phyloP scores from a whole-genome alignment of 2,329 filamentous ascomycete species.

The Sarocladium oryzae region DNA sequence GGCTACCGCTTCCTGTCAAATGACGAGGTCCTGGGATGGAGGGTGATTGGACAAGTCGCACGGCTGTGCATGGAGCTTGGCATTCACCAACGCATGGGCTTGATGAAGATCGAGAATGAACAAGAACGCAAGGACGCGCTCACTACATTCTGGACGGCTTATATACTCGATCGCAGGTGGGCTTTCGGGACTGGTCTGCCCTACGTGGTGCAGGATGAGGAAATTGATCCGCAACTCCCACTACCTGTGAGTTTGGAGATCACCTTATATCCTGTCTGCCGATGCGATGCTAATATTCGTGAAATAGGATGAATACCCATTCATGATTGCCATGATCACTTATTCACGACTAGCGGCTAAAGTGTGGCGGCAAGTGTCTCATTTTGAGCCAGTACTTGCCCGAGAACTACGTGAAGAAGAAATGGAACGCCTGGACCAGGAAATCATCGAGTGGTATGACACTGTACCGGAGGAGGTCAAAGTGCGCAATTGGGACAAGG shows the following conservation, averaged over 20 bases:
- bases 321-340: conserved; percentile 75
- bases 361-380: conserved; percentile 76
- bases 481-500: conserved; percentile 53
- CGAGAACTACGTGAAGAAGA: conserved; percentile 64
- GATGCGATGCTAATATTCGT: conserved; percentile 14
- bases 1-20: conserved; percentile 79
- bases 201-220: conserved; percentile 76
- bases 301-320: conserved; percentile 51
- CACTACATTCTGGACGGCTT: conserved; percentile 79
- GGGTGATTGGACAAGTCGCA: conserved; percentile 76
- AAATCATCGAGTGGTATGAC: conserved; percentile 83
- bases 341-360: conserved; percentile 80
- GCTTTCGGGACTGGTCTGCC: conserved; percentile 85
- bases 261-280: not conserved
- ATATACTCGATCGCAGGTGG: conserved; percentile 80
- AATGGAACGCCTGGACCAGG: conserved; percentile 73
- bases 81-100: conserved; percentile 70
- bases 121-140: conserved; percentile 61
- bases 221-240: conserved; percentile 74
- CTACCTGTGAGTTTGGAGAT: conserved; percentile 59
- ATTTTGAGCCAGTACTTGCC: conserved; percentile 54
- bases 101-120: conserved; percentile 62
- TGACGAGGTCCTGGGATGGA: conserved; percentile 80
- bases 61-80: conserved; percentile 76
- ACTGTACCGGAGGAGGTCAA: conserved; percentile 56